These are phyloP conservation scores for Sclerotinia sclerotiorum DNA, from an alignment of 2,329 filamentous ascomycete genomes.

Conservation along the genomic window DNA sequence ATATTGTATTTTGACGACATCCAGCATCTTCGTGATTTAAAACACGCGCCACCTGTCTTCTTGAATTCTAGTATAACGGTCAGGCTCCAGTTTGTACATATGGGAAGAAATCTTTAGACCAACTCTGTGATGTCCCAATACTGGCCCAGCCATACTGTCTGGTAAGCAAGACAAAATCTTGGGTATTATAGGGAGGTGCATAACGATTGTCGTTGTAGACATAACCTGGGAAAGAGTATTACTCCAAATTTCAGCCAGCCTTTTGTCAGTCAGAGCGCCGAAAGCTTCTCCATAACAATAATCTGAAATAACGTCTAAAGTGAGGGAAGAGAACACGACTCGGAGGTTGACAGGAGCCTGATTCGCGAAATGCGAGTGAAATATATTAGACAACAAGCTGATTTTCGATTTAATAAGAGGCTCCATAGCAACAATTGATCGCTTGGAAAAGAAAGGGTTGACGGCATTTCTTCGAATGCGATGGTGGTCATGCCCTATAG, in stretches of 20 bases:
- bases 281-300: conserved; percentile 36
- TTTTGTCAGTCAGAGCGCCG: conserved; percentile 26
- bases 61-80: conserved; percentile 32
- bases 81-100: conserved; percentile 40
- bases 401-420: conserved; percentile 31
- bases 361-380: conserved; percentile 21
- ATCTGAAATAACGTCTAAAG: conserved; percentile 34
- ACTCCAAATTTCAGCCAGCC: conserved; percentile 16
- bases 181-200: conserved; percentile 13
- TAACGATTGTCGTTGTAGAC: not conserved
- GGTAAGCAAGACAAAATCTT: not conserved
- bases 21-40: conserved; percentile 9
- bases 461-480: conserved; percentile 30
- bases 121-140: conserved; percentile 19
- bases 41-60: conserved; percentile 31
- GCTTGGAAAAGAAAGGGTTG: conserved; percentile 33
- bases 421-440: conserved; percentile 26
- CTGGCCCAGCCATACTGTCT: conserved; percentile 22
- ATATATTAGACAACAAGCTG: conserved; percentile 21
- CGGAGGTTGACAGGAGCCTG: conserved; percentile 15
- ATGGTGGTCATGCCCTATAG: conserved; percentile 31
- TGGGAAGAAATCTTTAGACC: not conserved
- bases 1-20: conserved; percentile 31
- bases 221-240: conserved; percentile 12
- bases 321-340: conserved; percentile 23